Conservation (phyloP, 2,329 filamentous ascomycete species). For the Aspergillus novoparasiticus region DNA sequence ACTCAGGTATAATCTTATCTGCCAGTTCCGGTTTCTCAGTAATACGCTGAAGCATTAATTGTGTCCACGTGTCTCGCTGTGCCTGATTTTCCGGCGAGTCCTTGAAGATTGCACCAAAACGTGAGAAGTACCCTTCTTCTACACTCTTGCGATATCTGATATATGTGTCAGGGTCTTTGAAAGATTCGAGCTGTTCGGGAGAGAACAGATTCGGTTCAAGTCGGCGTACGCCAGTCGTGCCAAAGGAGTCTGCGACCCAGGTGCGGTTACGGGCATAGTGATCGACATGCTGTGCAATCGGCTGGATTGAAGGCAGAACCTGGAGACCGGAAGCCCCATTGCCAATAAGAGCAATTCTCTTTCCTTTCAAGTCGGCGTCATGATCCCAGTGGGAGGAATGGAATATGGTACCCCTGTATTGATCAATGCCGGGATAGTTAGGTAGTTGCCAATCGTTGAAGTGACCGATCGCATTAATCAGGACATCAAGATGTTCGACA, state of each 20-base stretch:
- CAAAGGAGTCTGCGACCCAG: conserved; percentile 68
- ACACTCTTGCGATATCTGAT: conserved; percentile 60
- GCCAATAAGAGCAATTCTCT: conserved; percentile 61
- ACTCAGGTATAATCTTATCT: conserved; percentile 61
- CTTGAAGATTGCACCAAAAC: conserved; percentile 58
- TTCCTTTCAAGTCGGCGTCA: conserved; percentile 52
- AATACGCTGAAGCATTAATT: conserved; percentile 59
- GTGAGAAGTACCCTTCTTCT: conserved; percentile 65
- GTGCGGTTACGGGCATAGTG: conserved; percentile 68
- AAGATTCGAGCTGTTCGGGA: conserved; percentile 57
- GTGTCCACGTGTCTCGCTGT: conserved; percentile 51
- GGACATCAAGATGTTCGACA: conserved; percentile 58
- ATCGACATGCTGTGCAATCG: conserved; percentile 53
- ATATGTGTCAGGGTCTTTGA: conserved; percentile 64
- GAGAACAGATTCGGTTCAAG: conserved; percentile 59
- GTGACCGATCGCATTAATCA: conserved; percentile 65
- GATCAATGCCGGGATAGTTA: conserved; percentile 59
- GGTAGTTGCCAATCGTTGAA: conserved; percentile 69
- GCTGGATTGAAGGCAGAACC: conserved; percentile 44
- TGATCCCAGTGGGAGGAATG: conserved; percentile 65
- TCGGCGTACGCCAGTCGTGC: conserved; percentile 55
- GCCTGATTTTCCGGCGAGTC: conserved; percentile 54
- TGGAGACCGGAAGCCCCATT: conserved; percentile 66
- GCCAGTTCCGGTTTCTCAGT: conserved; percentile 58
- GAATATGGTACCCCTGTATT: conserved; percentile 59